Evolutionary conservation across 345 rosid species (phyloP), one percentile per base, ranked within the genome.

Genomic region (Eucalyptus regnans): DNA sequence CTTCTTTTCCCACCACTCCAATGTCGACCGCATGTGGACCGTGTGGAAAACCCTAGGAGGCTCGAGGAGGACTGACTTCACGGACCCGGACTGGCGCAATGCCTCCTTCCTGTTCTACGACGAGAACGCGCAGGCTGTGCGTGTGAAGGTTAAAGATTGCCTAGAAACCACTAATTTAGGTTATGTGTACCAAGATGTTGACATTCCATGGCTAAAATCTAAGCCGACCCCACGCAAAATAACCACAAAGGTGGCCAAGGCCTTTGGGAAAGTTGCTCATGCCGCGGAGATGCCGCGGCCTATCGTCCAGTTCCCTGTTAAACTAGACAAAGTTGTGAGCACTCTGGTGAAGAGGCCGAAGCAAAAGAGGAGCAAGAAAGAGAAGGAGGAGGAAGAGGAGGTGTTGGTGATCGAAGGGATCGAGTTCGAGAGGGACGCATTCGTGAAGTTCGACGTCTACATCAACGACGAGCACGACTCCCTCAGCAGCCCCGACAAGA

Each of bases 1-100:
- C 58, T 95, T 95, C 90, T 94, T 50, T 33, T 88, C 92, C 46
- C 97, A 94, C 89, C 97, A 95, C 86, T 86, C 94, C 5, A 95
- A 95, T 27, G 88, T 94, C 6, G 97, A 95, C 87, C 93, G 96
- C 12, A 88, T 94, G 95, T 94, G 96, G 97, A 83, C 90, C 8
- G 5, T 95, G 29, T 95, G 96, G 97, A 94, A 93, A 80, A 91
- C 93, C 9, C 68, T 95, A 27, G 96, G 96, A 71, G 96, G 95
- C 41, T 90, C 64, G 41, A 89, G 5, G 66, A 84, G 95, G 84
- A 90, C 29, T 2, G 93, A 94, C 48, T 91, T 93, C 89, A 90
- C 91, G 3, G 95, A 94, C 80, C 87, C 93, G 0, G 96, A 95
- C 66, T 95, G 97, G 97, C 92, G 94, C 7, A 87, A 94, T 23